Percentiles rank a stretch among this genome's conserved stretches.
Conservation (phyloP, 768 basidiomycete species). For the Tephrocybe rancida region DNA sequence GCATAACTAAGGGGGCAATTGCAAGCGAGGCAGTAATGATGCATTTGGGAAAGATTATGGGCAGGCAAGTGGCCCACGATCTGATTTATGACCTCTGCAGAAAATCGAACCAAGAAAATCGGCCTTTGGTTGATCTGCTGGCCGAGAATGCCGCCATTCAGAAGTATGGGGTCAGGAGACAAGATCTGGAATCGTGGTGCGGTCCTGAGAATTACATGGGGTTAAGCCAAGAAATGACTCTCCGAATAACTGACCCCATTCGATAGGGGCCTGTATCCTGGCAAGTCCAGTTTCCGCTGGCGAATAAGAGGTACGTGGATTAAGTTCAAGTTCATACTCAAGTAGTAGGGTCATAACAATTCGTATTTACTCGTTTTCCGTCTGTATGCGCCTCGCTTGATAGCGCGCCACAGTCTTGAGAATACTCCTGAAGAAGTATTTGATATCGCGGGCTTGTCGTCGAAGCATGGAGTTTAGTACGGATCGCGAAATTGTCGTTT, state of each 20-base stretch:
- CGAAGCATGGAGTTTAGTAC: too few species aligned
- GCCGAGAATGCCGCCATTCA: slow-evolving; percentile 27
- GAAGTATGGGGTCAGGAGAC: slow-evolving; percentile 25
- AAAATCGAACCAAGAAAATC: slow-evolving; percentile 23
- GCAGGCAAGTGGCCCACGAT: slow-evolving; percentile 48
- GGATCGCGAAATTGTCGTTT: too few species aligned
- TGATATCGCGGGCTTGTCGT: too few species aligned
- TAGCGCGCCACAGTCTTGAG: too few species aligned
- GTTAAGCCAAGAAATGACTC: slow-evolving; percentile 31
- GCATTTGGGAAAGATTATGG: slow-evolving; percentile 41
- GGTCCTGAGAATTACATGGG: slow-evolving; percentile 42
- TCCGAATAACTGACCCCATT: slow-evolving; percentile 18
- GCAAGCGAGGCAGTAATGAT: slow-evolving; percentile 52
- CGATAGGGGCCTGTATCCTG: background rate
- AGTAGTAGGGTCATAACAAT: too few species aligned
- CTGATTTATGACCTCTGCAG: slow-evolving; percentile 44
- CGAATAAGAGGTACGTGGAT: too few species aligned
- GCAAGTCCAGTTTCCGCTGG: background rate
- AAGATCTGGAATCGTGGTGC: slow-evolving; percentile 33
- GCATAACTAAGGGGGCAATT: slow-evolving; percentile 39
- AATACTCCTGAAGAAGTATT: too few species aligned
- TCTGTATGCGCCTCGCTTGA: too few species aligned
- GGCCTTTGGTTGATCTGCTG: slow-evolving; percentile 34
- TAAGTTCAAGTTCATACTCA: too few species aligned
- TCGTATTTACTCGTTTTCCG: too few species aligned